Evolutionary conservation across 179 eudicot species (phyloP).

Genomic region (Drosera spatulata): DNA sequence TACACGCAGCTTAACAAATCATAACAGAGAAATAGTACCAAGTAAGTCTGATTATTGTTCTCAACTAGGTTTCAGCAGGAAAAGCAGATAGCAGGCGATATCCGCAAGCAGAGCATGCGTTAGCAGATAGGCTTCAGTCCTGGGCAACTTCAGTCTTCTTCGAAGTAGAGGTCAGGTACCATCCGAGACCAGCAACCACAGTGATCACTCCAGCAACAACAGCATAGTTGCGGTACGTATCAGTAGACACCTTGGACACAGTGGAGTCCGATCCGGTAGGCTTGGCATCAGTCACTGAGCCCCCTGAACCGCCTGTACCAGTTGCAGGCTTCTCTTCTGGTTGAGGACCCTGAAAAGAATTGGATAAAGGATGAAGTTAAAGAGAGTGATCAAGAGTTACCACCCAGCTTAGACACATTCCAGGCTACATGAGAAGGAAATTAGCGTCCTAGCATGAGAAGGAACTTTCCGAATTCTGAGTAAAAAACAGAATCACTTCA

Average conservation of each 20-base stretch:
- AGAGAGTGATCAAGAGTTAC: no score
- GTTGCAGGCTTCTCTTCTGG: slow-evolving; percentile 35
- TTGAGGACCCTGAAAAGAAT: slow-evolving; percentile 42
- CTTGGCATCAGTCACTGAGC: slow-evolving; percentile 42
- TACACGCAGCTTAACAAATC: no score
- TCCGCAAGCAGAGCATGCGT: neutral
- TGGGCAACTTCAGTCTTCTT: slow-evolving; percentile 76
- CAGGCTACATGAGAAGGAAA: no score
- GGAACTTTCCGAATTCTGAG: neutral
- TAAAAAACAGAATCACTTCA: neutral
- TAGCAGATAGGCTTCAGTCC: slow-evolving; percentile 21
- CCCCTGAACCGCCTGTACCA: slow-evolving; percentile 15
- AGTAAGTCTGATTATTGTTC: no score
- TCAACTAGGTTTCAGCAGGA: neutral
- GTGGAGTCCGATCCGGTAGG: slow-evolving; percentile 35
- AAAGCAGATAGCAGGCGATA: neutral
- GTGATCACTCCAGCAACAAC: slow-evolving; percentile 63
- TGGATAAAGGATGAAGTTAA: no score
- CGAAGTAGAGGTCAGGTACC: slow-evolving; percentile 44
- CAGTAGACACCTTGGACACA: slow-evolving; percentile 49
- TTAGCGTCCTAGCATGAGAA: neutral
- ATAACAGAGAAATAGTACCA: no score
- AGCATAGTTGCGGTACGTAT: slow-evolving; percentile 72
- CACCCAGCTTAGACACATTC: no score
- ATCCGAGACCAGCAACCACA: slow-evolving; percentile 46